Evolutionary conservation across 495 filamentous ascomycete genomes (phyloP).

Genomic region (Penicillium roqueforti): DNA sequence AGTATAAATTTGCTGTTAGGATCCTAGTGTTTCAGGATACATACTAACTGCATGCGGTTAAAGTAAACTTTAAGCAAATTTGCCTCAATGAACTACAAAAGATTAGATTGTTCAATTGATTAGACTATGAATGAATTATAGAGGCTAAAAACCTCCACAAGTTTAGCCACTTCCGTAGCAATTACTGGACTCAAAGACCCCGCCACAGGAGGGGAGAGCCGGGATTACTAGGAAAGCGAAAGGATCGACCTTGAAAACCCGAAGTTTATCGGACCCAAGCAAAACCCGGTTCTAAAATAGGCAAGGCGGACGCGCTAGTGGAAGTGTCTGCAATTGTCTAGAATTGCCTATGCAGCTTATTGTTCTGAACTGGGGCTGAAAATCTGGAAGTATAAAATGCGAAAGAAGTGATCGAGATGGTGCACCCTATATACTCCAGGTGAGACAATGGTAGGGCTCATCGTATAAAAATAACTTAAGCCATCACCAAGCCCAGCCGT

Average conservation of each 20-base stretch:
- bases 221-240: conserved; percentile 3
- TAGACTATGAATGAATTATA: no score
- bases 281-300: not conserved
- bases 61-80: no score
- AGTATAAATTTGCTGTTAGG: no score
- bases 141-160: no score
- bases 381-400: not conserved
- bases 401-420: not conserved
- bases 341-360: not conserved
- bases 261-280: conserved; percentile 2
- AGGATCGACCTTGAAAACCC: conserved; percentile 5
- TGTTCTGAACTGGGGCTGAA: not conserved
- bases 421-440: not conserved
- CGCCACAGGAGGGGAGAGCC: not conserved
- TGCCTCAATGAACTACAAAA: no score
- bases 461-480: conserved; percentile 3
- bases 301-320: not conserved
- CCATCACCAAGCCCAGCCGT: conserved; percentile 2
- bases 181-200: not conserved
- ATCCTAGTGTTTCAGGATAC: no score
- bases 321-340: not conserved
- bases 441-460: not conserved
- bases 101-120: no score
- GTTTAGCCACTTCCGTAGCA: no score
- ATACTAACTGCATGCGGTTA: no score